Percentiles rank a stretch among this genome's conserved stretches.
These are phyloP conservation scores for Entomortierella chlamydospora DNA, from an alignment of 192 early-diverging fungal species.

Conservation along the genomic window DNA sequence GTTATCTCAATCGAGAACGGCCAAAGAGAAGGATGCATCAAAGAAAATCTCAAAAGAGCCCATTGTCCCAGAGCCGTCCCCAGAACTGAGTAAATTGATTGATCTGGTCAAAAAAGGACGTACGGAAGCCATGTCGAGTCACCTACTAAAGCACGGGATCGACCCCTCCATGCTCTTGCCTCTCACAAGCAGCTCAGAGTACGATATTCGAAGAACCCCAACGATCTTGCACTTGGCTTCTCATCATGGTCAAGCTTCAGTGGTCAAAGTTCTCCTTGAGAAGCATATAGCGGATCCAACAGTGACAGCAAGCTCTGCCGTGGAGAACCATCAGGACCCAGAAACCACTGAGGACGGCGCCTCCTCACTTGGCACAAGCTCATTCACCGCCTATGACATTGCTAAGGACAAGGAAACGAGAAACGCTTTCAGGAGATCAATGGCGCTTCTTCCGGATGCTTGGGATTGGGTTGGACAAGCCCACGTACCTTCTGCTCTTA, in stretches of 20 bases:
- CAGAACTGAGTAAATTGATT: constrained; percentile 64
- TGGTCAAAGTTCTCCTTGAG: constrained; percentile 73
- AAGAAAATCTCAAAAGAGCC: neutral
- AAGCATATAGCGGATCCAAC: constrained; percentile 85
- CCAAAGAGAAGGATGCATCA: constrained; percentile 1
- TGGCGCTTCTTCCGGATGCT: constrained; percentile 65
- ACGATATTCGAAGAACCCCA: constrained; percentile 57
- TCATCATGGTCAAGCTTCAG: constrained; percentile 61
- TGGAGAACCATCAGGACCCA: neutral
- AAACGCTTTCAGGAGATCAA: constrained; percentile 79
- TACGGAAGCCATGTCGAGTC: constrained; percentile 64
- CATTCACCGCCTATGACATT: constrained; percentile 74
- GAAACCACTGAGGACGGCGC: neutral
- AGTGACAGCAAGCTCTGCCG: constrained; percentile 17
- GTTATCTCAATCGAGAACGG: constrained; percentile 8
- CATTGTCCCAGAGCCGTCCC: constrained; percentile 22
- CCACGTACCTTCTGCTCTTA: constrained; percentile 79
- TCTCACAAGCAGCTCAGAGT: constrained; percentile 40
- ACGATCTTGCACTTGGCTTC: constrained; percentile 87
- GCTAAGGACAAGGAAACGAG: constrained; percentile 76
- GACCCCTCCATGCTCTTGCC: constrained; percentile 50
- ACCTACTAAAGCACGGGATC: constrained; percentile 64
- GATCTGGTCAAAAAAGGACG: constrained; percentile 72
- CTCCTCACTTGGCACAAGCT: constrained; percentile 11
- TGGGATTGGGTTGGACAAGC: constrained; percentile 75